Conservation (phyloP, 768 basidiomycete species). For the Pleurotus platypus region DNA sequence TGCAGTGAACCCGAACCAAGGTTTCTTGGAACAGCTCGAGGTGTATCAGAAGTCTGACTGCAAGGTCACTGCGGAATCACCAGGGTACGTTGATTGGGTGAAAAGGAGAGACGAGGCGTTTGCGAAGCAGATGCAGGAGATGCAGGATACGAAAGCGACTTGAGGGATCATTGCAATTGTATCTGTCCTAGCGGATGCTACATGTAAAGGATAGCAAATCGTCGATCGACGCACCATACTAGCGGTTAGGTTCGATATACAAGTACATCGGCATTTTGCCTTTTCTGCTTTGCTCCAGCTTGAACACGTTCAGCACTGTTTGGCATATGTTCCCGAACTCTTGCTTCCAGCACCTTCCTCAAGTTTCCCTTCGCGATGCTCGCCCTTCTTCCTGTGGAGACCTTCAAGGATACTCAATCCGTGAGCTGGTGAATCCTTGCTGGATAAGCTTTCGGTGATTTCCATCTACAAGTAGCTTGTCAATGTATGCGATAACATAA, state of each 20-base stretch:
- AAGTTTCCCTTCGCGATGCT: slow-evolving; percentile 40
- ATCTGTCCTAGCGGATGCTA: too few relatives aligned
- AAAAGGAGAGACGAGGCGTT: not conserved
- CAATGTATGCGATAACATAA: not conserved
- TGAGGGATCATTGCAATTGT: too few relatives aligned
- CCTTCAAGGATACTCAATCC: slow-evolving; percentile 42
- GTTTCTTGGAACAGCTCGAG: slow-evolving; percentile 5
- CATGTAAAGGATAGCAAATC: too few relatives aligned
- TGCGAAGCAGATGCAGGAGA: not conserved
- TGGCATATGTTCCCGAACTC: slow-evolving; percentile 63
- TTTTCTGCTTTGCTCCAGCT: too few relatives aligned
- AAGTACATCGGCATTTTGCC: too few relatives aligned
- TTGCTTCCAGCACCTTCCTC: slow-evolving; percentile 43
- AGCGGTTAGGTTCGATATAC: too few relatives aligned
- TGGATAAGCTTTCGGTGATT: slow-evolving; percentile 55
- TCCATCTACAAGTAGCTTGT: slow-evolving; percentile 40
- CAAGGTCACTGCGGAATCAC: not conserved
- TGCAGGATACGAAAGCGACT: not conserved
- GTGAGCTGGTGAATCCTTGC: slow-evolving; percentile 44
- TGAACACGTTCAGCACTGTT: slow-evolving; percentile 48
- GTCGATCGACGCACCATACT: too few relatives aligned
- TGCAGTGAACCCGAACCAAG: not conserved
- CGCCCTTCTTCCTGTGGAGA: slow-evolving; percentile 24
- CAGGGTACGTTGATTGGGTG: not conserved
- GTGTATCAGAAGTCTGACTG: not conserved